Evolutionary conservation across 257 asterid genomes (phyloP), one percentile per base, ranked within the genome.

Genomic region (Forsythia viridissima): DNA sequence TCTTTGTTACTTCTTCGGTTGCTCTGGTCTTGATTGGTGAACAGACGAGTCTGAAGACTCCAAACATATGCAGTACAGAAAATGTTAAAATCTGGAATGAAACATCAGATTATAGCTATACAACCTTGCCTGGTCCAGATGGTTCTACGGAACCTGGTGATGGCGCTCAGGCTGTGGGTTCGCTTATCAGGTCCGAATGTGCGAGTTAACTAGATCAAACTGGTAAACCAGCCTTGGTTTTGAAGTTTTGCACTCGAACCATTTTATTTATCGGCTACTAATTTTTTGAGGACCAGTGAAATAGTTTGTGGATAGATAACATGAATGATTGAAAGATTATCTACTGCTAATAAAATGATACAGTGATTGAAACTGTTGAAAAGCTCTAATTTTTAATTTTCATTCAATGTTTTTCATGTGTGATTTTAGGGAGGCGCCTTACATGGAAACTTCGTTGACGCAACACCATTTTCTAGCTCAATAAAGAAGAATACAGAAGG

Each of bases 381-480:
- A 21, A 55, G 30, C 24, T 55, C 24, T 21, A 55, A 15, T 16
- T 15, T 24, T 55, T 16, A 63, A 3, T 30, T 11, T 30, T 11
- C 24, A 7, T 63, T 63, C 18, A 24, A 9, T 61, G 20, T 21
- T 61, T 8, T 61, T 61, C 4, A 10, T 70, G 40, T 65, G 71
- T 79, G 78, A 43, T 79, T 78, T 76, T 79, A 95, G 98, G 99
- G 24, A 24, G 98, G 97, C 39, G 92, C 97, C 75, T 82, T 92
- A 84, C 80, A 87, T 81, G 99, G 99, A 77, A 83, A 92, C 69
- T 96, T 96, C 78, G 87, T 92, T 38, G 94, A 96, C 75, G 98
- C 98, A 39, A 93, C 99, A 48, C 99, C 99, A 6, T 96, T 96
- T 82, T 76, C 90, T 34, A 90, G 90, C 82, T 86, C 92, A 42